A percentile compares a stretch with the other conserved stretches of the same genome.
Conservation (phyloP, 2,329 filamentous ascomycete species). For the Emmonsiellopsis sp. region DNA sequence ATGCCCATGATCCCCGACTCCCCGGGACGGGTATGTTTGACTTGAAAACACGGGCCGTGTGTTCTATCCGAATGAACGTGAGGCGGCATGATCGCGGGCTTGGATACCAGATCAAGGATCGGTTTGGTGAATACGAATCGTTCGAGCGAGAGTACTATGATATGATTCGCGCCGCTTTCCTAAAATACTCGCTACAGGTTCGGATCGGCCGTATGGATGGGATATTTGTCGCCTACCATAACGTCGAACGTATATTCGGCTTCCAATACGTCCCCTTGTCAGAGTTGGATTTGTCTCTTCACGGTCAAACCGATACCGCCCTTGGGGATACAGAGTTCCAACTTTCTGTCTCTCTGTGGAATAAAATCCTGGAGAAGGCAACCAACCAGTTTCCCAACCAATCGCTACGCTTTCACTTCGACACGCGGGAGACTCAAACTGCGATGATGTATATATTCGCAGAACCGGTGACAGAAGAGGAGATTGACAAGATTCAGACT, state of each 20-base stretch:
- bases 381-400: slow-evolving; percentile 62
- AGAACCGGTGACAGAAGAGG: slow-evolving; percentile 65
- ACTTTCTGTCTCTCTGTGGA: slow-evolving; percentile 67
- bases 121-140: slow-evolving; percentile 73
- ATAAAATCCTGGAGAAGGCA: slow-evolving; percentile 67
- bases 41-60: slow-evolving; percentile 85
- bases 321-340: slow-evolving; percentile 82
- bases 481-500: slow-evolving; percentile 66
- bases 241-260: slow-evolving; percentile 88
- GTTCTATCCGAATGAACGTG: slow-evolving; percentile 84
- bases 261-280: slow-evolving; percentile 85
- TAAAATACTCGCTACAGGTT: slow-evolving; percentile 95
- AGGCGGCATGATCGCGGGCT: slow-evolving; percentile 60
- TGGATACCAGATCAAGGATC: slow-evolving; percentile 75
- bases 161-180: slow-evolving; percentile 86
- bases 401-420: slow-evolving; percentile 72
- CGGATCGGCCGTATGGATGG: slow-evolving; percentile 98
- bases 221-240: slow-evolving; percentile 95
- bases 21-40: slow-evolving; percentile 94
- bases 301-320: slow-evolving; percentile 57
- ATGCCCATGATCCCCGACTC: slow-evolving; percentile 75
- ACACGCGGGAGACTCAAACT: slow-evolving; percentile 53
- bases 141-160: slow-evolving; percentile 95
- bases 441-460: slow-evolving; percentile 84
- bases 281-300: slow-evolving; percentile 87